Conservation (phyloP, 176 grass and related monocot genomes). For the Tuctoria greenei region DNA sequence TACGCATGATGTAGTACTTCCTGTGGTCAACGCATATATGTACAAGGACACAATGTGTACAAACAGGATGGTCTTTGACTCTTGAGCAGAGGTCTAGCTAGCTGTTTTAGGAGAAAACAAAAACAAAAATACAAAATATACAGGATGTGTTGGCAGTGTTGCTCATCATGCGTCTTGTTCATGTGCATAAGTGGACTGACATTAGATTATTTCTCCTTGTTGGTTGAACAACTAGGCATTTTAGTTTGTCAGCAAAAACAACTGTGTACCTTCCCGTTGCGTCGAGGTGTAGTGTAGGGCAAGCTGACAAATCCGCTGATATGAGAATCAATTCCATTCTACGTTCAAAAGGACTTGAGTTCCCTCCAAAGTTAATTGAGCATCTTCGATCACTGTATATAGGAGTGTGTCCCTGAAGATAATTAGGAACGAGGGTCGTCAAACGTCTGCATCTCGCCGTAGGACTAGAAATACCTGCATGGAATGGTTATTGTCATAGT, state of each 20-base stretch:
- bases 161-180: neutral
- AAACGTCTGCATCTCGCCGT: too few relatives aligned
- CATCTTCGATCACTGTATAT: neutral
- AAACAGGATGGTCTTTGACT: too few relatives aligned
- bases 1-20: neutral
- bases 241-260: neutral
- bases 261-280: neutral
- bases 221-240: constrained; percentile 25
- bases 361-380: neutral
- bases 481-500: neutral
- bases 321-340: neutral
- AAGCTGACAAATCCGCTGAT: constrained; percentile 6
- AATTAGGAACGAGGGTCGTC: neutral
- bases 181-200: neutral
- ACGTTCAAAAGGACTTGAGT: neutral
- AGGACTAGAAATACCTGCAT: neutral
- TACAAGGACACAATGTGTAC: neutral
- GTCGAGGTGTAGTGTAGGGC: neutral
- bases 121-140: too few relatives aligned
- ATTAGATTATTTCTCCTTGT: neutral
- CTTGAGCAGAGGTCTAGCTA: neutral
- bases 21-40: neutral
- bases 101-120: neutral
- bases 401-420: neutral
- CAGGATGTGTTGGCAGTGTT: neutral